A percentile compares a stretch with the other conserved stretches of the same genome.
These are phyloP conservation scores for Tremella mesenterica DNA, from an alignment of 768 basidiomycete species.

Conservation along the genomic window DNA sequence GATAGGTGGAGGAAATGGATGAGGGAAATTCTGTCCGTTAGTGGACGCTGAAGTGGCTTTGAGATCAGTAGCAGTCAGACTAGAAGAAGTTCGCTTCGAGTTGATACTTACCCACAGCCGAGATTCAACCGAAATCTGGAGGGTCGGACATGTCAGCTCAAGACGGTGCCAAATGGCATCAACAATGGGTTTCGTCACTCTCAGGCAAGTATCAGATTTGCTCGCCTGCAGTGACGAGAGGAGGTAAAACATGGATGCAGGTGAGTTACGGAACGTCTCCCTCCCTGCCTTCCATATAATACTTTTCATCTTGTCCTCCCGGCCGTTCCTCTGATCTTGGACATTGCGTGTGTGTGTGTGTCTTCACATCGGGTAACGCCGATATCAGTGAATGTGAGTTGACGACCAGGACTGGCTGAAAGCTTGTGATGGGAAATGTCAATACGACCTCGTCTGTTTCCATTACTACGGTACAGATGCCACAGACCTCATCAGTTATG, in stretches of 20 bases:
- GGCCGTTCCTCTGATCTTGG: too few species aligned
- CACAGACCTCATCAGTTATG: constrained; percentile 16
- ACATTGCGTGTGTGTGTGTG: too few species aligned
- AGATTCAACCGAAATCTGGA: constrained; percentile 6
- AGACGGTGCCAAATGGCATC: constrained; percentile 17
- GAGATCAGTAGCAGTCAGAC: too few species aligned
- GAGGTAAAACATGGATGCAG: constrained; percentile 26
- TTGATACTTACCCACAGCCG: too few species aligned
- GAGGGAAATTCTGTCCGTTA: too few species aligned
- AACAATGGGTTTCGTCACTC: constrained; percentile 21
- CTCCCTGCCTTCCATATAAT: too few species aligned
- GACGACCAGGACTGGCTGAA: constrained; percentile 23
- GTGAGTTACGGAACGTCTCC: too few species aligned
- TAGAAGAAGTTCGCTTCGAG: too few species aligned
- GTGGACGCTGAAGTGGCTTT: too few species aligned
- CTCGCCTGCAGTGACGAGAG: constrained; percentile 29
- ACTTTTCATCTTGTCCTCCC: neutral
- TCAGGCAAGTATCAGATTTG: constrained; percentile 24
- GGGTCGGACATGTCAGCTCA: constrained; percentile 19
- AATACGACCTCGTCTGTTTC: constrained; percentile 35
- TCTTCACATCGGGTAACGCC: too few species aligned
- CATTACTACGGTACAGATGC: constrained; percentile 37
- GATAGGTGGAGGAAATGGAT: too few species aligned
- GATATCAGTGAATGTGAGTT: too few species aligned
- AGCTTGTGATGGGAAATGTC: constrained; percentile 33